Evolutionary conservation across 164 flowering plant genomes (phyloP).

Genomic region (Taxillus chinensis): DNA sequence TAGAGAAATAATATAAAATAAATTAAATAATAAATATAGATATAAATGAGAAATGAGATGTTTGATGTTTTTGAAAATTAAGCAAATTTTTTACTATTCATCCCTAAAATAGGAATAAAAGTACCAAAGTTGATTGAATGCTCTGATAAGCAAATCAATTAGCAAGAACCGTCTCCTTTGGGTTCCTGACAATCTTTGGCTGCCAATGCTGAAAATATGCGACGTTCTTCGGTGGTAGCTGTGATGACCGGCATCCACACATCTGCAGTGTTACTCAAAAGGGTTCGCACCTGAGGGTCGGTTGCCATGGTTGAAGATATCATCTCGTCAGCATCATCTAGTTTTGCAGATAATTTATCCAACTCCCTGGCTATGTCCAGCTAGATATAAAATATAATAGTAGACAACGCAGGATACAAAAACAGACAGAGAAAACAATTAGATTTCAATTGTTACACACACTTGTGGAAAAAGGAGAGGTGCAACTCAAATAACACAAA

Average conservation of each 20-base stretch:
- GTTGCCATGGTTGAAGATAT: slow-evolving; percentile 75
- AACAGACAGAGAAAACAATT: too few species aligned
- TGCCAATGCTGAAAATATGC: slow-evolving; percentile 34
- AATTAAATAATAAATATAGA: too few species aligned
- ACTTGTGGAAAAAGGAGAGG: too few species aligned
- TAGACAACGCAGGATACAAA: too few species aligned
- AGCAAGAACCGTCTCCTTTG: slow-evolving; percentile 18
- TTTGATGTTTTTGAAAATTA: too few species aligned
- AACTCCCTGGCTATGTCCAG: slow-evolving; percentile 77
- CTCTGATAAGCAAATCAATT: background rate
- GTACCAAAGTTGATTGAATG: too few species aligned
- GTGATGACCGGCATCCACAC: slow-evolving; percentile 96
- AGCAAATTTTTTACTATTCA: too few species aligned
- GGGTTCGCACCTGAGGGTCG: slow-evolving; percentile 73
- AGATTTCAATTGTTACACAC: too few species aligned
- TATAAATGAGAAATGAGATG: too few species aligned
- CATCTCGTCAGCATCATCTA: slow-evolving; percentile 79
- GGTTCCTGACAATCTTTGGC: slow-evolving; percentile 22
- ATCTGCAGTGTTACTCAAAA: slow-evolving; percentile 68
- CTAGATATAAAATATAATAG: slow-evolving; percentile 15
- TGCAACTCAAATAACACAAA: too few species aligned
- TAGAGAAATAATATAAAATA: too few species aligned
- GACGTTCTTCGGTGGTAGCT: slow-evolving; percentile 69
- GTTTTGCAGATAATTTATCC: slow-evolving; percentile 74
- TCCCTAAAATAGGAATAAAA: too few species aligned